Evolutionary conservation across 352 stramenopile genomes (phyloP), one percentile per base, ranked within the genome.

Genomic region (Thraustochytrium sp.): DNA sequence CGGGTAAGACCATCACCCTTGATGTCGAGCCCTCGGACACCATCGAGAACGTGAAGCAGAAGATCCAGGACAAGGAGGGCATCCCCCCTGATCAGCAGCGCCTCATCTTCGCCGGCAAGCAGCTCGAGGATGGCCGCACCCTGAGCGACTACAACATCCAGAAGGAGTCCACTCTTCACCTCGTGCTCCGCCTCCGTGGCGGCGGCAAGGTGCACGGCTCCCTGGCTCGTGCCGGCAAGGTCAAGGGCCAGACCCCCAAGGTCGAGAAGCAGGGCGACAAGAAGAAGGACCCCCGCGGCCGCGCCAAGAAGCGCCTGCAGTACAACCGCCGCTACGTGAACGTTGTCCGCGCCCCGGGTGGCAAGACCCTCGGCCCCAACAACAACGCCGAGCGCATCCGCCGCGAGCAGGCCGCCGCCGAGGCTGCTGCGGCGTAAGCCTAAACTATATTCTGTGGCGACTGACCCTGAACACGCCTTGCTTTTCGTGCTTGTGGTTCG

Each of bases 321-420:
- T 99, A 99, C 96, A 99, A 99, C 91, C 94, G 97, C 87, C 93
- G 97, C 89, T 99, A 99, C 91, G 96, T 99, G 76, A 99, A 99
- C 92, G 96, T 99, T 85, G 95, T 97, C 59, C 95, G 94, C 40
- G 95, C 93, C 85, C 95, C 97, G 88, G 95, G 95, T 87, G 96
- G 95, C 87, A 99, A 98, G 95, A 92, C 91, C 86, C 87, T 99
- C 82, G 96, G 96, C 88, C 96, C 97, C 82, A 99, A 99, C 94
- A 98, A 94, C 86, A 98, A 98, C 93, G 95, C 96, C 85, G 92
- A 95, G 49, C 83, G 85, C 59, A 76, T 85, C 59, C 56, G 72
- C 51, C 72, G 82, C 68, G 82, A 86, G 75, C 29, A 78, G 42
- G 84, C 82, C 40, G 85, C 82, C 65, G 85, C 85, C 62, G 82